Base-by-base conservation (phyloP, 306 rosid genomes). In the Pyrus communis region DNA sequence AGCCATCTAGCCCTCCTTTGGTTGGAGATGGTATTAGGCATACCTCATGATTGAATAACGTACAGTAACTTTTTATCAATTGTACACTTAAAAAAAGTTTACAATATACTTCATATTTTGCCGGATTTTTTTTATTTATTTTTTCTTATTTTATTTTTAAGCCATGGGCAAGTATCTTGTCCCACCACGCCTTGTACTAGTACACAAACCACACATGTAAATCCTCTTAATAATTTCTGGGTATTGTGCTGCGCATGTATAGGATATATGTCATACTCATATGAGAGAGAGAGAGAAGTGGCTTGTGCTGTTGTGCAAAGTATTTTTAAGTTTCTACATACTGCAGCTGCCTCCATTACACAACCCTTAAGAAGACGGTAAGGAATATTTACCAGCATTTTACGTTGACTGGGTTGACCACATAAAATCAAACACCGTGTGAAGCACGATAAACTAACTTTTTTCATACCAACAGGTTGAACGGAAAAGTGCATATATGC, bases 221-320 rank as follows among this genome's bases (percentile, higher is more conserved):
- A 62, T 49, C 14, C 49, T 22, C 71, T 11, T 59, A 33, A 74
- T 59, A 75, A 80, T 75, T 58, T 49, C 77, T 63, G 45, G 30
- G 49, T 43, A 86, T 88, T 82, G 81, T 87, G 85, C 27, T 80
- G 81, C 85, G 85, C 27, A 72, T 72, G 81, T 83, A 38, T 61
- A 27, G 13, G 35, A 40, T 40, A 2, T 40, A 42, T 61, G 33
- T 60, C 68, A 74, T 61, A 40, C 57, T 33, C 40, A 54, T 84
- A 85, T 77, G 74, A 45, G 52, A 71, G 31, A 64, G 85, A n/a
- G 9, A 18, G 21, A 19, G 70, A 71, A 30, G 74, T 51, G 74
- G 43, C 28, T 70, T 27, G 43, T 58, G 63, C 42, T 70, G n/a
- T 60, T 71, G 75, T 52, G 10, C 27, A 38, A 51, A 51, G 75